Evolutionary conservation across 805 yeast genomes (phyloP), one percentile per base, ranked within the genome.

Genomic region (Yamadazyma paraphyllophila): DNA sequence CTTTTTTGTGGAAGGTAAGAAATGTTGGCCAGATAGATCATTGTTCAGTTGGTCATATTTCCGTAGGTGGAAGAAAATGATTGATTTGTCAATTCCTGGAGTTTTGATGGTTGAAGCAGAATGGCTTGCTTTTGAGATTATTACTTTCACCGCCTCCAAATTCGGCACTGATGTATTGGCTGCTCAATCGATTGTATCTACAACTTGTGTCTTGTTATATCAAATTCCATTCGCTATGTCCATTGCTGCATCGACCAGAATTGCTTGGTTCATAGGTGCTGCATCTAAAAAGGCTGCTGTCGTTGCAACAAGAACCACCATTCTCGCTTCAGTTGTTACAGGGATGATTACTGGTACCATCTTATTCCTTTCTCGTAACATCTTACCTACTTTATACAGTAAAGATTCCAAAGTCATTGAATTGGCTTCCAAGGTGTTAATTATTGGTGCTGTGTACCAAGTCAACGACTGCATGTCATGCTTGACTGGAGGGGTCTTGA

Each of bases 221-320:
- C 94, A 86, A 61, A 67, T 85, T 4, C 91, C 91, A 16, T 83
- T 86, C 59, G 88, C 90, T 12, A 75, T 85, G 32, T 80, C 88
- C 7, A 83, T 86, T 44, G 87, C 91, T 3, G 78, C 86, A 0
- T 81, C 89, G 10, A 85, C 92, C 1, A 75, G 92, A 62, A 77
- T 85, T 15, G 92, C 92, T 4, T 83, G 87, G 73, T 83, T 73
- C 51, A 75, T 86, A 45, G 94, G 94, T 20, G 86, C 88, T 1
- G 82, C 76, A 8, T 61, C 74, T 10, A 66, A 71, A 43, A 62
- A 60, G 33, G 63, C 76, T 4, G 69, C 74, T 2, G 52, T 50
- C 24, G 55, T 58, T 1, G 66, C 80, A 0, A 54, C 72, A 7
- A 56, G 55, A n/a, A 69, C 74, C 0, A 61, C 77, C 29, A 49